Evolutionary conservation across 2,329 filamentous ascomycete species (phyloP).

Genomic region (Colletotrichum sp.): DNA sequence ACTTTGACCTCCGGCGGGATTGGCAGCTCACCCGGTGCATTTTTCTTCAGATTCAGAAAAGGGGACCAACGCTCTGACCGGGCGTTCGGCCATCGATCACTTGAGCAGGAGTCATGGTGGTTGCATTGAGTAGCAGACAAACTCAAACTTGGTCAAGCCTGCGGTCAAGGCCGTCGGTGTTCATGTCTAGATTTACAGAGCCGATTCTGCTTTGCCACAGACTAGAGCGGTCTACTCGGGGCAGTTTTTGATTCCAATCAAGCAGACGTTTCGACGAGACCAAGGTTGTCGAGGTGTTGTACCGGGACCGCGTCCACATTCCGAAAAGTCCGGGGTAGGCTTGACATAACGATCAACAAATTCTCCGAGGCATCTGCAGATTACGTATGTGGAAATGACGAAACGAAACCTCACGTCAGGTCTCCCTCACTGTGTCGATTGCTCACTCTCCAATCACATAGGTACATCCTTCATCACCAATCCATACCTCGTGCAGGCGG

Average conservation of each 20-base stretch:
- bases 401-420: neutral
- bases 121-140: neutral
- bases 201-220: neutral
- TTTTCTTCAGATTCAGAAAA: neutral
- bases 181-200: neutral
- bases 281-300: neutral
- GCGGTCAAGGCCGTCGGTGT: neutral
- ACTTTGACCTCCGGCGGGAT: neutral
- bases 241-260: neutral
- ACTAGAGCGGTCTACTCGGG: neutral
- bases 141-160: neutral
- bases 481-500: constrained; percentile 71
- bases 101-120: neutral
- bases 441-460: constrained; percentile 67
- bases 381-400: neutral
- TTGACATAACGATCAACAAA: neutral
- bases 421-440: neutral
- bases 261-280: neutral
- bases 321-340: neutral
- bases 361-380: neutral
- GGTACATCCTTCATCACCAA: constrained; percentile 68
- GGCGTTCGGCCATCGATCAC: neutral
- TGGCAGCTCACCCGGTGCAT: neutral
- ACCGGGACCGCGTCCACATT: neutral
- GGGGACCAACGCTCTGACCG: constrained; percentile 11